Evolutionary conservation across 257 asterid species (phyloP).

Genomic region (Solanum piurae): DNA sequence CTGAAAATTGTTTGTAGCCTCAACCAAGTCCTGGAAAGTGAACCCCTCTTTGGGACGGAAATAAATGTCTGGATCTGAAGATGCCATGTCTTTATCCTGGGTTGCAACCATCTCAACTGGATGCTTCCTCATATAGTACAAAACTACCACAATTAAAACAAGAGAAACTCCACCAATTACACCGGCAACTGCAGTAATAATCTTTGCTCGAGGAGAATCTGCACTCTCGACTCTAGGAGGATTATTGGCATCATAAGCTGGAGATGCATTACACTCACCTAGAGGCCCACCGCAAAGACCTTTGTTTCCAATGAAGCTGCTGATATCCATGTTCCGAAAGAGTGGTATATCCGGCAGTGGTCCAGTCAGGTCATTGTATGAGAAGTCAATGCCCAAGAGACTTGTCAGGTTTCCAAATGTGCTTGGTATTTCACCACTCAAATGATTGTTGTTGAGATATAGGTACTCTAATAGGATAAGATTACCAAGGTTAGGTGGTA

Average conservation of each 20-base stretch:
- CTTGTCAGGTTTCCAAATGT: constrained; percentile 67
- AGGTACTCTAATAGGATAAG: constrained; percentile 67
- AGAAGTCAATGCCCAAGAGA: constrained; percentile 79
- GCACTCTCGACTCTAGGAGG: constrained; percentile 4
- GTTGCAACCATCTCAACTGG: constrained; percentile 30
- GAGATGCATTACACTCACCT: constrained; percentile 37
- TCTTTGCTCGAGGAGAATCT: constrained; percentile 39
- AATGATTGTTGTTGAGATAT: constrained; percentile 55
- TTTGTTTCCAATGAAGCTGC: constrained; percentile 67
- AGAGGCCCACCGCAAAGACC: constrained; percentile 88
- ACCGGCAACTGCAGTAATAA: constrained; percentile 51
- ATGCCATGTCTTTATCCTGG: constrained; percentile 33
- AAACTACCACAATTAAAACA: constrained; percentile 43
- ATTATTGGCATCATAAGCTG: constrained; percentile 12
- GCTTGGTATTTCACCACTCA: constrained; percentile 77
- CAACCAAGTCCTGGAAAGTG: constrained; percentile 80
- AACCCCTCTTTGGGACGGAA: constrained; percentile 91
- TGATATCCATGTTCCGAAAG: constrained; percentile 59
- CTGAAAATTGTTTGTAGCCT: constrained; percentile 73
- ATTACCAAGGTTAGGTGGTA: constrained; percentile 77
- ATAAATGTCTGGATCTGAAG: constrained; percentile 60
- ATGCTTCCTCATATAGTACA: constrained; percentile 54
- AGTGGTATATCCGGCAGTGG: constrained; percentile 60
- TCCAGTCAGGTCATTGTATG: constrained; percentile 64
- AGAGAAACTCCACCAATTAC: constrained; percentile 84